phyloP scores from a whole-genome alignment of 148 eudicot species.

The Arctostaphylos glauca region DNA sequence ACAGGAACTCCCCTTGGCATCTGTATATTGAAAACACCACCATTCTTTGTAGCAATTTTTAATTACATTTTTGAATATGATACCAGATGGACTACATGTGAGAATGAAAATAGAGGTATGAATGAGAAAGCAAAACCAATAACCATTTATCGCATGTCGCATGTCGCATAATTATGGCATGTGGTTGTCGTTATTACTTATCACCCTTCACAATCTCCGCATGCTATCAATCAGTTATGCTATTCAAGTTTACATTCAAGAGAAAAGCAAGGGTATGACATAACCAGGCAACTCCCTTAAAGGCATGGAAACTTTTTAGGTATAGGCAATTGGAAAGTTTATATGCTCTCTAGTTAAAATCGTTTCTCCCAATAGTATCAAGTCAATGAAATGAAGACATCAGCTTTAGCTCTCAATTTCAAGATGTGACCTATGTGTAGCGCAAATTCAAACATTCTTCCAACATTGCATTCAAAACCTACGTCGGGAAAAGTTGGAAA shows the following conservation, averaged over 20 bases:
- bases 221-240: background rate
- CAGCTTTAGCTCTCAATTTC: background rate
- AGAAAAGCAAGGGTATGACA: background rate
- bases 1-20: slow-evolving; percentile 99
- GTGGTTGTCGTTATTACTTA: background rate
- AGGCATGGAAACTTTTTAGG: background rate
- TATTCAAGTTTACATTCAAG: background rate
- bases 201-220: background rate
- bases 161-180: background rate
- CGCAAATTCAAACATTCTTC: background rate
- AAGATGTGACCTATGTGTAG: background rate
- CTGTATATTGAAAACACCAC: slow-evolving; percentile 31
- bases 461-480: background rate
- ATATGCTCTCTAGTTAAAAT: background rate
- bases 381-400: background rate
- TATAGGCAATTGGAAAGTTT: background rate
- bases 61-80: background rate
- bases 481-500: background rate
- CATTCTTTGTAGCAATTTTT: background rate
- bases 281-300: background rate
- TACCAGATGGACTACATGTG: background rate
- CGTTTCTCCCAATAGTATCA: background rate
- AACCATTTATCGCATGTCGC: background rate
- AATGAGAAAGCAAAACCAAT: background rate
- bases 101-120: background rate